These are phyloP conservation scores for Umbelopsis sp. DNA, from an alignment of 371 early-diverging fungal species.

Conservation along the genomic window DNA sequence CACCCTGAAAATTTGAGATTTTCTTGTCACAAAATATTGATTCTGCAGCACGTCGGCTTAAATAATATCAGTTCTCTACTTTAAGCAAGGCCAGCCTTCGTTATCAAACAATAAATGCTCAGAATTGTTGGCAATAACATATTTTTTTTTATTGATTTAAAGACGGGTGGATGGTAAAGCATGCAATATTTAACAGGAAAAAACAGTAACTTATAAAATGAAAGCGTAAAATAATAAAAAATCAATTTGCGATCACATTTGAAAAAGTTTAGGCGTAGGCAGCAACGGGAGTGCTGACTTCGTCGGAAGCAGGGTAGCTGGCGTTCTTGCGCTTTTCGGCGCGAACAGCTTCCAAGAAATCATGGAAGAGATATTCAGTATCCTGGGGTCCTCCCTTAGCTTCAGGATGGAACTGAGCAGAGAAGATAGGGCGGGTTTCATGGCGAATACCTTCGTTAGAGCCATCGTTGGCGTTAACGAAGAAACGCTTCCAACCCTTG, in stretches of 20 bases:
- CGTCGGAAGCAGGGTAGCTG: constrained; percentile 4
- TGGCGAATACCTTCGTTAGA: constrained; percentile 94
- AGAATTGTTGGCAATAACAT: not conserved
- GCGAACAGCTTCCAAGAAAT: constrained; percentile 51
- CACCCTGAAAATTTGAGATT: not conserved
- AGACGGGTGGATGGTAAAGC: not conserved
- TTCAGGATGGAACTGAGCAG: constrained; percentile 98
- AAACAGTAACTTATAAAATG: not conserved
- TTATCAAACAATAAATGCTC: too few species aligned
- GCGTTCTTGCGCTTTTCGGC: constrained; percentile 25
- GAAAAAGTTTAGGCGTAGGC: constrained; percentile 3
- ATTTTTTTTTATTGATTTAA: not conserved
- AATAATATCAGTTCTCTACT: not conserved
- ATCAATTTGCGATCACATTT: constrained; percentile 3
- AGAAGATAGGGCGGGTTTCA: constrained; percentile 67
- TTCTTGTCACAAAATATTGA: not conserved
- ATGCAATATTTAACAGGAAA: not conserved
- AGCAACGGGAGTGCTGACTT: constrained; percentile 5
- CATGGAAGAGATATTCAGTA: constrained; percentile 85
- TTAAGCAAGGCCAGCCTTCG: not conserved
- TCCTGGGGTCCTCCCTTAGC: constrained; percentile 95
- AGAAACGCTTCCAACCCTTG: constrained; percentile 79
- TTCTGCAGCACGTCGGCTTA: not conserved
- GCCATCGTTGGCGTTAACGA: constrained; percentile 93
- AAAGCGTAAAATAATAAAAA: not conserved